A percentile compares a stretch with the other conserved stretches of the same genome.
phyloP scores from a whole-genome alignment of 2,329 filamentous ascomycete species.

The Alternaria burnsii region DNA sequence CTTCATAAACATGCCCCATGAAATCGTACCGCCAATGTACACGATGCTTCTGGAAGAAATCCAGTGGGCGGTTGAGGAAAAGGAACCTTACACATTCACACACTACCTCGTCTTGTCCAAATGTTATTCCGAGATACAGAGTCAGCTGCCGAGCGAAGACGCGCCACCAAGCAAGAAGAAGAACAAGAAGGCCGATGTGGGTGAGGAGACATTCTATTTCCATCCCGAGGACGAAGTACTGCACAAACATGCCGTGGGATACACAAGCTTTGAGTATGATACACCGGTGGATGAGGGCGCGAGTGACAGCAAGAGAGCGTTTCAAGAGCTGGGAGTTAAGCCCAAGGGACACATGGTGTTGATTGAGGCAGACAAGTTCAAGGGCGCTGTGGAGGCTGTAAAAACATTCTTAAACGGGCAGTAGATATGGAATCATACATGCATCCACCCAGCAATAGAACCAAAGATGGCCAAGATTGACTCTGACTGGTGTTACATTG shows the following conservation, averaged over 20 bases:
- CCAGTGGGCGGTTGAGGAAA: slow-evolving; percentile 83
- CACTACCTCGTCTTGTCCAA: slow-evolving; percentile 93
- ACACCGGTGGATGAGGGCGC: slow-evolving; percentile 79
- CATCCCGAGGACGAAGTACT: slow-evolving; percentile 95
- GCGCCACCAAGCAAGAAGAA: slow-evolving; percentile 54
- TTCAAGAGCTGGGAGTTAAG: slow-evolving; percentile 91
- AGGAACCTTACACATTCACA: slow-evolving; percentile 90
- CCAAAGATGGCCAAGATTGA: slow-evolving; percentile 16
- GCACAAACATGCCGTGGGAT: slow-evolving; percentile 75
- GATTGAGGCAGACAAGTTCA: slow-evolving; percentile 81
- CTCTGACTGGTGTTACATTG: slow-evolving; percentile 51
- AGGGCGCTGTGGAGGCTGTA: slow-evolving; percentile 77
- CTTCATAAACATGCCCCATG: slow-evolving; percentile 94
- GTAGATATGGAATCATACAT: slow-evolving; percentile 10
- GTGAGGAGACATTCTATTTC: slow-evolving; percentile 79
- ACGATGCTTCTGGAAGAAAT: slow-evolving; percentile 93
- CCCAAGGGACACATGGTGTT: slow-evolving; percentile 85
- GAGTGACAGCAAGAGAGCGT: slow-evolving; percentile 91
- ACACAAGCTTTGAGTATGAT: slow-evolving; percentile 78
- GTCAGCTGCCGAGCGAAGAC: slow-evolving; percentile 69
- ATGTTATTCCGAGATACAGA: slow-evolving; percentile 89
- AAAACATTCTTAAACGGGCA: slow-evolving; percentile 70
- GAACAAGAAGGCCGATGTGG: slow-evolving; percentile 47
- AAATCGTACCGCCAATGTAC: slow-evolving; percentile 93
- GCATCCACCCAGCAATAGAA: background rate